These are phyloP conservation scores for Phoenix roebelenii DNA, from an alignment of 176 grass and related monocot genomes.

Conservation along the genomic window DNA sequence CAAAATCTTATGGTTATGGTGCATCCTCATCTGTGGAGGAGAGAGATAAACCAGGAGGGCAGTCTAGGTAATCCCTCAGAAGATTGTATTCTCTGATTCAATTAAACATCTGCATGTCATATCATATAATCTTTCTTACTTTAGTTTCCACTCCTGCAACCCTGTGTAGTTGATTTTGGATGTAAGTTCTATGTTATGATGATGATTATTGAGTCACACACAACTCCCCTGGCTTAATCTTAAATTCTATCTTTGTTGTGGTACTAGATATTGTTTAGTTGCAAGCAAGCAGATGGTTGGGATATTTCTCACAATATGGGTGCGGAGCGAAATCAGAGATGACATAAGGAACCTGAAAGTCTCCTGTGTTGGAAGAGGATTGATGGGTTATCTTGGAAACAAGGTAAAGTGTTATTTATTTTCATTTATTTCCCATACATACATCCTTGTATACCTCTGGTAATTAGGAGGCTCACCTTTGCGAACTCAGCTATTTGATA, in stretches of 20 bases:
- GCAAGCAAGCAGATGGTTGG: conserved; percentile 98
- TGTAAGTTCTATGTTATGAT: too few species aligned
- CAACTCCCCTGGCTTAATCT: not conserved
- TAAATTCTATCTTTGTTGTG: not conserved
- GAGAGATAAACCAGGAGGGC: conserved; percentile 37
- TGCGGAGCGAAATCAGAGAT: conserved; percentile 62
- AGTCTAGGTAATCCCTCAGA: conserved; percentile 39
- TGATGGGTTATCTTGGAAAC: conserved; percentile 98
- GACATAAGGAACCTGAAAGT: conserved; percentile 94
- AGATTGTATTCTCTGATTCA: too few species aligned
- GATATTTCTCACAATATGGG: conserved; percentile 92
- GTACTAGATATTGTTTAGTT: conserved; percentile 66
- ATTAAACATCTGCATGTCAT: too few species aligned
- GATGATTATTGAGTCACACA: too few species aligned
- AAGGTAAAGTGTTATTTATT: conserved; percentile 35
- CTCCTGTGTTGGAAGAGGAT: conserved; percentile 86
- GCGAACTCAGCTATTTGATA: too few species aligned
- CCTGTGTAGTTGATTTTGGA: too few species aligned
- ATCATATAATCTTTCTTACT: too few species aligned
- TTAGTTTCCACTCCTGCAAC: too few species aligned
- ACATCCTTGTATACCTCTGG: too few species aligned
- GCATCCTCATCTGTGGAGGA: conserved; percentile 54
- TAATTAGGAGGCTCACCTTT: too few species aligned
- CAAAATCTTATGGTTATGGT: conserved; percentile 70
- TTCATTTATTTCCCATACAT: too few species aligned